Base-by-base conservation (phyloP, 306 rosid species). In the Cicer cuneatum region DNA sequence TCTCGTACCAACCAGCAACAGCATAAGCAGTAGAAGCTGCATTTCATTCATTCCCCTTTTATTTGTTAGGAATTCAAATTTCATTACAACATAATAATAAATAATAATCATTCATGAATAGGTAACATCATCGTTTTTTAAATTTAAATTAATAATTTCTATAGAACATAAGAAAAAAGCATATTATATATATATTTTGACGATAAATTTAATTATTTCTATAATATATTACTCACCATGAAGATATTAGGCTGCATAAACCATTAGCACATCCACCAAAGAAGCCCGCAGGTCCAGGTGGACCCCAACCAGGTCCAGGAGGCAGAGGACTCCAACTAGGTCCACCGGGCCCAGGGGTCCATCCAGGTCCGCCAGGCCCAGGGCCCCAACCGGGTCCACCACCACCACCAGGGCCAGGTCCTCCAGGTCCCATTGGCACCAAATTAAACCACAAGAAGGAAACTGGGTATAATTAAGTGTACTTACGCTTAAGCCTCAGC, bases 21-120 rank as follows among this genome's bases (percentile, higher is more conserved):
- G 81, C 97, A 91, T 66, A 91, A 59, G 79, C 92, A 91, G 72
- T 52, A 87, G 71, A 89, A 46, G 79, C 97, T 91, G 87, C 84
- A 81, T 43, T 63, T 2, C 35, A 29, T 29, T 29, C 35, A 29
- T 29, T 2, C 5, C 35, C 3, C 35, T 29, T 29, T 29, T n/a
- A n/a, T 3, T 29, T 29, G 35, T 29, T 29, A 29, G 35, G 35
- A 29, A 3, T 29, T 29, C 35, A 29, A 29, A 29, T 29, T 29
- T 29, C 35, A 21, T 21, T 1, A 21, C 21, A 19, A 19, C 24
- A 21, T 21, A 21, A 21, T 21, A 29, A 29, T 29, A 29, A 29
- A 29, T 29, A 29, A 29, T 29, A 41, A 61, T 15, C 16, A 53
- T 40, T 48, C 37, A 9, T 13, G 18, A 38, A n/a, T 16, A 5